Evolutionary conservation across 108 stramenopile species (phyloP).

Genomic region (Pseudonitzschia pungens): DNA sequence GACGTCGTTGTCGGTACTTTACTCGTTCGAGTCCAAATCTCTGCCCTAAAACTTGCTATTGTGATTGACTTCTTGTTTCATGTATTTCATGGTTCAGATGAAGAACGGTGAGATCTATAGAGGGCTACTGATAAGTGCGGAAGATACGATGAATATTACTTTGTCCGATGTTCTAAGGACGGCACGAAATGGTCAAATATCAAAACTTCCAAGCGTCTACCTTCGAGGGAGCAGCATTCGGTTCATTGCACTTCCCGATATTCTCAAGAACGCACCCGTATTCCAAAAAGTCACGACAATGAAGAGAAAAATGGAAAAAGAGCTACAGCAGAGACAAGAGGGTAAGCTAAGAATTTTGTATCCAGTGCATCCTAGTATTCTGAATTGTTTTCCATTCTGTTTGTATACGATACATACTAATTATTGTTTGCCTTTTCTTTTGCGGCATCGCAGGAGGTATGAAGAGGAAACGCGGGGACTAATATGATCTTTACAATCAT

Average conservation of each 20-base stretch:
- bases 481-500: background rate
- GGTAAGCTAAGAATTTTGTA: conserved; percentile 18
- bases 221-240: conserved; percentile 91
- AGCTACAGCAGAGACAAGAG: conserved; percentile 32
- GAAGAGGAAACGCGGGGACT: conserved; percentile 39
- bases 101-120: conserved; percentile 97
- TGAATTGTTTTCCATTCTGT: background rate
- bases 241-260: conserved; percentile 94
- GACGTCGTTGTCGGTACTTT: conserved; percentile 4
- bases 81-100: conserved; percentile 46
- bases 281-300: conserved; percentile 92
- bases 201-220: conserved; percentile 84
- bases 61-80: background rate
- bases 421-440: background rate
- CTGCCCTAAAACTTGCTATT: background rate
- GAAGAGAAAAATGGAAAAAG: conserved; percentile 89
- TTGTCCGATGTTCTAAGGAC: conserved; percentile 82
- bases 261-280: conserved; percentile 93
- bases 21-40: background rate
- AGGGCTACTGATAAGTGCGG: conserved; percentile 90
- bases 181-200: conserved; percentile 77
- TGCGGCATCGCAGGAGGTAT: conserved; percentile 2
- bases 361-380: background rate
- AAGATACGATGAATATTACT: conserved; percentile 97
- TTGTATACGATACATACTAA: background rate